A percentile compares a stretch with the other conserved stretches of the same genome.
Evolutionary conservation across 495 filamentous ascomycete species (phyloP).

Genomic region (Daldinia caldariorum): DNA sequence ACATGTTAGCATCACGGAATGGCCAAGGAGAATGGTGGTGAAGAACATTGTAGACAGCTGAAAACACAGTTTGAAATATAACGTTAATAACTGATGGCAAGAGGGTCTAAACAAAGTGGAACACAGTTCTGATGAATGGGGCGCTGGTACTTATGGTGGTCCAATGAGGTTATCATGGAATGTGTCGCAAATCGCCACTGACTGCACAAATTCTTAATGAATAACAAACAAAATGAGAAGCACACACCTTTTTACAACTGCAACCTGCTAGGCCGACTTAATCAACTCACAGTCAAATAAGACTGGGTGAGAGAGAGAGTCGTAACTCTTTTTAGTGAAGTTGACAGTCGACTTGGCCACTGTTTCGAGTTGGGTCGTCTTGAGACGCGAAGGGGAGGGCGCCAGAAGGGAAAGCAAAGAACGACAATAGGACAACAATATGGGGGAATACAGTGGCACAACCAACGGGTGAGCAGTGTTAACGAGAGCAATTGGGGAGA

Average conservation of each 20-base stretch:
- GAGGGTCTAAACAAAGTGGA: constrained; percentile 28
- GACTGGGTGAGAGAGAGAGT: constrained; percentile 40
- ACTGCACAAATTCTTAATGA: constrained; percentile 29
- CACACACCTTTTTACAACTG: constrained; percentile 24
- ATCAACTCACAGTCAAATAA: constrained; percentile 26
- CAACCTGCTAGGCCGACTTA: constrained; percentile 22
- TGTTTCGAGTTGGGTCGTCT: constrained; percentile 42
- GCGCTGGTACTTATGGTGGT: constrained; percentile 24
- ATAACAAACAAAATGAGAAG: constrained; percentile 20
- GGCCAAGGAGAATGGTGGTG: constrained; percentile 7
- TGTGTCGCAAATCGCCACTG: constrained; percentile 39
- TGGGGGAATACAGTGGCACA: constrained; percentile 21
- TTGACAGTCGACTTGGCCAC: constrained; percentile 34
- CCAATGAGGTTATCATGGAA: constrained; percentile 47
- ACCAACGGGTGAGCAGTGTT: constrained; percentile 28
- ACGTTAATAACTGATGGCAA: not conserved
- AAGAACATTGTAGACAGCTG: constrained; percentile 19
- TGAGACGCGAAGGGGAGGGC: constrained; percentile 40
- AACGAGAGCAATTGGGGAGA: constrained; percentile 24
- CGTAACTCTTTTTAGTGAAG: constrained; percentile 21
- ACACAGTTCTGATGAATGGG: constrained; percentile 35
- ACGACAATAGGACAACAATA: constrained; percentile 20
- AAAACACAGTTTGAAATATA: constrained; percentile 1
- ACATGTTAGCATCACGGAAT: constrained; percentile 53
- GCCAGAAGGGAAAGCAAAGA: constrained; percentile 28